Base-by-base conservation (phyloP, 2,329 filamentous ascomycete genomes). In the Taxawa tesnikishii region DNA sequence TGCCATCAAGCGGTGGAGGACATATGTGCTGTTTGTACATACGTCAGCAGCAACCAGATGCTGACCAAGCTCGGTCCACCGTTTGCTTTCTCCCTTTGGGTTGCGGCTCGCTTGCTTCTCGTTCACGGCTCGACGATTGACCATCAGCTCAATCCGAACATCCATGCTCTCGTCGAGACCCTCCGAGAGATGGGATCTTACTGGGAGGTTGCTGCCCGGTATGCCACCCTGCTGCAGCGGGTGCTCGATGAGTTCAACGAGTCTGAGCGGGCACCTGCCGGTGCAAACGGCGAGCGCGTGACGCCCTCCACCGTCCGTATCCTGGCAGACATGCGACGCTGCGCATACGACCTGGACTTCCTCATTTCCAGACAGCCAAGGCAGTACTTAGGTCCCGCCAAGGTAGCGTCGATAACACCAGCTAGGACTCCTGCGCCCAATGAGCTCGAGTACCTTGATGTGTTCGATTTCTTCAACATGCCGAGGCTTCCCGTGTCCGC, bases 401-500 rank as follows among this genome's bases (percentile, higher is more conserved):
- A 36, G 37, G 30, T 37, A 7, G 33, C 36, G 11, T 37, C 36
- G 5, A 49, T 55, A 3, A 54, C 53, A 2, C 53, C 38, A 42
- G 62, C 33, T 41, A 32, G 53, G 36, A 50, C 38, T 29, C 81
- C 83, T 1, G 80, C 75, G 7, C 72, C 80, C 2, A 83, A 90
- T 43, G 84, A 93, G 48, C 63, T 94, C 3, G 87, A 93, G 51
- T 93, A 92, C 50, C 63, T 94, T 3, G 85, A 94, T 46, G 82
- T 94, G 0, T 94, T 94, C 51, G 83, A 90, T 45, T 94, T 92
- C 51, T 94, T 94, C 65, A 94, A 94, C 50, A 75, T 92, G 34
- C 87, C 87, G 1, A 66, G 84, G 12, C 60, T 94, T 15, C 70
- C 70, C 29, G 47, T 41, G 6, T 53, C 52, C 32, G 43, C 47